Percentiles rank a stretch among this genome's conserved stretches.
phyloP scores from a whole-genome alignment of 805 yeast species.

The Sugiyamaella lignohabitans region DNA sequence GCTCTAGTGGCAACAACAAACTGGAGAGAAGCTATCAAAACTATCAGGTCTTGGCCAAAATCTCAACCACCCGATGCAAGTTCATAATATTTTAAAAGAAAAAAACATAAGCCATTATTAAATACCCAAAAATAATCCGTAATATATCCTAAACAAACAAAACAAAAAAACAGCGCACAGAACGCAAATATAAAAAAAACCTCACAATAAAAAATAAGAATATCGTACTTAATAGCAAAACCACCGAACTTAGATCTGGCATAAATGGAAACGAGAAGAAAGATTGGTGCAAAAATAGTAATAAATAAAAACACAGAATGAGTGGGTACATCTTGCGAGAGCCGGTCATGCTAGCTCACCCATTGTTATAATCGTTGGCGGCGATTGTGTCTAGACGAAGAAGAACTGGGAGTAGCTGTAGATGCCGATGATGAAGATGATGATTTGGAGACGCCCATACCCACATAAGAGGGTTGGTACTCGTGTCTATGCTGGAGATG shows the following conservation, averaged over 20 bases:
- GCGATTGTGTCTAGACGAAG: too few species aligned
- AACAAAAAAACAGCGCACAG: not conserved
- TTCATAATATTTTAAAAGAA: too few species aligned
- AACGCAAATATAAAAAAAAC: not conserved
- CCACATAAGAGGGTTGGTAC: not conserved
- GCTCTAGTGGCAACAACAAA: too few species aligned
- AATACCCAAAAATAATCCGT: not conserved
- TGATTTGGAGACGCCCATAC: too few species aligned
- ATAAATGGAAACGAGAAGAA: not conserved
- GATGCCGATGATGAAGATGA: too few species aligned
- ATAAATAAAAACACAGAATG: not conserved
- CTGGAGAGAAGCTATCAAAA: too few species aligned
- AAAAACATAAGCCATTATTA: not conserved
- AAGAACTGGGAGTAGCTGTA: slow-evolving; percentile 3
- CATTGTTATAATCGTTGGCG: not conserved
- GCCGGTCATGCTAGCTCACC: too few species aligned
- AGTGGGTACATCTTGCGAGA: too few species aligned
- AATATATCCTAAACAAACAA: too few species aligned
- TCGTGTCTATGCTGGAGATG: not conserved
- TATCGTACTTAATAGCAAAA: not conserved
- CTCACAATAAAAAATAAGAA: not conserved
- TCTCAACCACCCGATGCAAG: too few species aligned
- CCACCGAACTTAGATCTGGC: not conserved
- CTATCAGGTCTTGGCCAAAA: too few species aligned
- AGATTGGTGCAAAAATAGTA: not conserved